Conservation (phyloP, 352 stramenopile genomes). For the Blastocystis sp. region DNA sequence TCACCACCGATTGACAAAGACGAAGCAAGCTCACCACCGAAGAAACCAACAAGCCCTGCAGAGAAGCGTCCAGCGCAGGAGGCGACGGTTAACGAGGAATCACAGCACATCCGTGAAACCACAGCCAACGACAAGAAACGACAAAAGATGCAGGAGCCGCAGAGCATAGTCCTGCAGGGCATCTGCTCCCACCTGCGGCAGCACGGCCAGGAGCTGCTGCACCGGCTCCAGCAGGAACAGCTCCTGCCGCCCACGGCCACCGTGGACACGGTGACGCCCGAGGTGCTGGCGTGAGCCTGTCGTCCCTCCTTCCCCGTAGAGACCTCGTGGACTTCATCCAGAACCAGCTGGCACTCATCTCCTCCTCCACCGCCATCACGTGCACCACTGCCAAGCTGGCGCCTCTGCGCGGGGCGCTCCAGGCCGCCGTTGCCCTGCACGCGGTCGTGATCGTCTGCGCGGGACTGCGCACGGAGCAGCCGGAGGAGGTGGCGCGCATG, state of each 20-base stretch:
- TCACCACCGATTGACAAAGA: no score
- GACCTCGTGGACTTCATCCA: conserved; percentile 54
- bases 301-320: background rate
- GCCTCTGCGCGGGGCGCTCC: conserved; percentile 12
- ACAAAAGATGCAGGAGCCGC: no score
- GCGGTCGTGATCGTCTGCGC: conserved; percentile 5
- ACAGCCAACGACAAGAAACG: no score
- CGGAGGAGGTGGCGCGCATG: background rate
- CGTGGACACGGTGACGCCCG: background rate
- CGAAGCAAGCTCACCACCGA: no score
- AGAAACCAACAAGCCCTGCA: no score
- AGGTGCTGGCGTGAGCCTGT: background rate
- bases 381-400: conserved; percentile 1
- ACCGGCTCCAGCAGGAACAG: background rate
- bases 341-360: background rate
- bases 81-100: no score
- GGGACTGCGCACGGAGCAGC: background rate
- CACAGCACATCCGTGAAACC: no score
- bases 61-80: no score
- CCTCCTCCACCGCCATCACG: conserved; percentile 32
- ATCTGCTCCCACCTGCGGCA: background rate
- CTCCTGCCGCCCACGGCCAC: conserved; percentile 11
- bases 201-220: background rate
- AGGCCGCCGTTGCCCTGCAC: conserved; percentile 44
- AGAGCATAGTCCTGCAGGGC: background rate